Evolutionary conservation across 2,329 filamentous ascomycete species (phyloP).

Genomic region (Delphinella strobiligena): DNA sequence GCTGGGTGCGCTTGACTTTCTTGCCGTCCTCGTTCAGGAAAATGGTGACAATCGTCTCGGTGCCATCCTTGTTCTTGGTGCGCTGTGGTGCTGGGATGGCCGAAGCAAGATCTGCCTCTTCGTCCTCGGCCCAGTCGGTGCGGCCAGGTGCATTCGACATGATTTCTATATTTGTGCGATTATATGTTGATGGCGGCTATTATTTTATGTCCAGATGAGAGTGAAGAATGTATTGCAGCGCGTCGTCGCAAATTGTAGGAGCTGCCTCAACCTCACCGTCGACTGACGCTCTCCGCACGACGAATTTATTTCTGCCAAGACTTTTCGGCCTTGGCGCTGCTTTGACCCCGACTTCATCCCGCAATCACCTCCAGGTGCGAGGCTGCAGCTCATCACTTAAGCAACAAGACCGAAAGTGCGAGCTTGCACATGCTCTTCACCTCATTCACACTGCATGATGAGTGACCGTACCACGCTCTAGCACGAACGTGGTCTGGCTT

Average conservation of each 20-base stretch:
- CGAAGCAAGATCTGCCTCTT: slow-evolving; percentile 69
- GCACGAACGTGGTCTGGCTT: no score
- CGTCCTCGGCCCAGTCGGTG: slow-evolving; percentile 90
- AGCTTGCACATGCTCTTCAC: no score
- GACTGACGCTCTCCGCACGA: not conserved
- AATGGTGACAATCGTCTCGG: slow-evolving; percentile 87
- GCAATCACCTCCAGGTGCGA: not conserved
- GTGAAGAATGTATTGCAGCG: not conserved
- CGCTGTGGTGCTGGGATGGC: slow-evolving; percentile 76
- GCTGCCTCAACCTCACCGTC: not conserved
- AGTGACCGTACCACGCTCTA: no score
- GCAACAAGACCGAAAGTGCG: no score
- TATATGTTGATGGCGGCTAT: not conserved
- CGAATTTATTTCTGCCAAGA: not conserved
- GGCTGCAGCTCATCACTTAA: not conserved
- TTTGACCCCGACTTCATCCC: not conserved
- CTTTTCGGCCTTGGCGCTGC: not conserved
- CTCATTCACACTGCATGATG: no score
- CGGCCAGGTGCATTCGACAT: slow-evolving; percentile 24
- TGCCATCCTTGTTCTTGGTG: slow-evolving; percentile 95
- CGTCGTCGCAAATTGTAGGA: not conserved
- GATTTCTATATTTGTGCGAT: not conserved
- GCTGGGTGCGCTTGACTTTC: slow-evolving; percentile 94
- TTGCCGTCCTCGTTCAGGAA: slow-evolving; percentile 84
- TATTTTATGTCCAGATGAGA: not conserved